Conservation (phyloP, 306 rosid genomes). For the Casuarina cunninghamiana region DNA sequence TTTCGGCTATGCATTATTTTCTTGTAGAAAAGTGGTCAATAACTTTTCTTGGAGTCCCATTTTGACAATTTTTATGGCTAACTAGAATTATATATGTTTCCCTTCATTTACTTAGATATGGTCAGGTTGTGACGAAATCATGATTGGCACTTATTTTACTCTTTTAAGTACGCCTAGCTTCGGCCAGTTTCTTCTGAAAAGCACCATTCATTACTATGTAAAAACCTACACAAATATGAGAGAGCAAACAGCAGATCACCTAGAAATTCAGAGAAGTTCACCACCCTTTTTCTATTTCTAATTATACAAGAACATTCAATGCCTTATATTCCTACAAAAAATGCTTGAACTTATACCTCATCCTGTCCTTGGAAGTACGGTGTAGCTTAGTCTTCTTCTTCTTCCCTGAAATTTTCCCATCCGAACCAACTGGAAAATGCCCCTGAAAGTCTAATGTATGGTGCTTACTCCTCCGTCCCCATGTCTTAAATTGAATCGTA, state of each 20-base stretch:
- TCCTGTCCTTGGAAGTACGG: constrained; percentile 13
- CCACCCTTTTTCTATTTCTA: neutral
- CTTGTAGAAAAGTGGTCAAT: neutral
- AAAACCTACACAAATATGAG: neutral
- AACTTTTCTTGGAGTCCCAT: too few relatives aligned
- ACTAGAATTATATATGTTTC: neutral
- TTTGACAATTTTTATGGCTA: neutral
- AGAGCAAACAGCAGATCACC: neutral
- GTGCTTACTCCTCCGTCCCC: constrained; percentile 53
- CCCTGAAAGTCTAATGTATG: constrained; percentile 33
- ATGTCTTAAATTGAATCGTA: constrained; percentile 40
- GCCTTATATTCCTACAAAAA: too few relatives aligned
- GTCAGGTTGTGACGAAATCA: too few relatives aligned
- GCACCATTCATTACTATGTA: neutral
- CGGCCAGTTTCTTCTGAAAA: too few relatives aligned
- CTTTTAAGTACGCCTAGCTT: too few relatives aligned
- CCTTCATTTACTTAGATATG: neutral
- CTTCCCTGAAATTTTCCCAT: constrained; percentile 50
- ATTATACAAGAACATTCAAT: neutral
- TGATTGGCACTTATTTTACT: too few relatives aligned
- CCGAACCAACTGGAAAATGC: constrained; percentile 31
- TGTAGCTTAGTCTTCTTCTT: constrained; percentile 38
- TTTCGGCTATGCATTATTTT: neutral
- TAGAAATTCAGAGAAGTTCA: neutral
- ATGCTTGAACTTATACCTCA: constrained; percentile 2